Evolutionary conservation across 2,329 filamentous ascomycete genomes (phyloP), one percentile per base, ranked within the genome.

Genomic region (Scytalidium sp.): DNA sequence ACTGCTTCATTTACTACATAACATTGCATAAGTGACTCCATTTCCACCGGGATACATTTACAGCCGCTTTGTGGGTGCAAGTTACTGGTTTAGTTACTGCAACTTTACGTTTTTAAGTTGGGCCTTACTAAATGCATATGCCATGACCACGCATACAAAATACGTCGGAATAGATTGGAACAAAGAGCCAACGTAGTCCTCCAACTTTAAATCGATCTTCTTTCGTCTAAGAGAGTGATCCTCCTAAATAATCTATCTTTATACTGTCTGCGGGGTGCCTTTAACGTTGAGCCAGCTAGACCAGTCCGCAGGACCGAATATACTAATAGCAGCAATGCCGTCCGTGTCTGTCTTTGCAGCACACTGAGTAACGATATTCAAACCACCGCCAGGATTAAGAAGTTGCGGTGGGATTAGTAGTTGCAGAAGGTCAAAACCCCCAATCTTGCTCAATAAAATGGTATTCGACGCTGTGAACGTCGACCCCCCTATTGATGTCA

Each of bases 201-300:
- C 22, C 43, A 29, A 45, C 43, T 4, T 20, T 17, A 45, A 25
- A 27, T 45, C 23, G 21, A 45, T 19, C 43, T 32, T 29, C 15
- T 43, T 43, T 5, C 17, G n/a, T n/a, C n/a, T n/a, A n/a, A n/a
- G n/a, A n/a, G n/a, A n/a, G n/a, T n/a, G n/a, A n/a, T n/a, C n/a
- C n/a, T n/a, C n/a, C n/a, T n/a, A n/a, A n/a, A n/a, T n/a, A n/a
- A n/a, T n/a, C n/a, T n/a, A n/a, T n/a, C n/a, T 43, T 20, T 22
- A 45, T 23, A 15, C 17, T 45, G 17, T 41, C 32, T 47, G 36
- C 20, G 19, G 11, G 7, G 32, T 41, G 27, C 45, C 45, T 41
- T 41, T 47, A n/a, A 47, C 32, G n/a, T 47, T 47, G 3, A n/a
- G n/a, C 45, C 29, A 47, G 9, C 32, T 19, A 47, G 11, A 13